Evolutionary conservation across 305 asterid genomes (phyloP), one percentile per base, ranked within the genome.

Genomic region (Fraxinus xanthoxyloides): DNA sequence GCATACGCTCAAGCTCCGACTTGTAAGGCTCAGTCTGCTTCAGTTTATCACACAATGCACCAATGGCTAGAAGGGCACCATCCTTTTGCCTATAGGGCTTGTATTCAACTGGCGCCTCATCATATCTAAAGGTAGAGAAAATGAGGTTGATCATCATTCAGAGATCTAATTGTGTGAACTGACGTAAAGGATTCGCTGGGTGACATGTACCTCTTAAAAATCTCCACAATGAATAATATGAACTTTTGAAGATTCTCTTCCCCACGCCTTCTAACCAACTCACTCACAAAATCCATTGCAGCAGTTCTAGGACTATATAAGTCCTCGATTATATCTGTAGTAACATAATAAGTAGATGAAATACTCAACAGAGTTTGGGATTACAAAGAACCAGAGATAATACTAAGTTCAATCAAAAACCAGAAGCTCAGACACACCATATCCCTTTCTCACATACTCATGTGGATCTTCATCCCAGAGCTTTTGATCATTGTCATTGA

Each of bases 401-500:
- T 17, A 21, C 2, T 75, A 32, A 59, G 43, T 77, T n/a, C 23
- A 70, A 59, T n/a, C 15, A n/a, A 46, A 76, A 61, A 74, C 59
- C 76, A 77, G 76, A 80, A 65, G 19, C 31, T 65, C 31, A 72
- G 76, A 85, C 93, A 79, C 85, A 97, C 99, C 99, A 79, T 95
- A 95, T 85, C 99, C 99, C 89, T 95, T 97, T 91, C 98, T 93
- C 85, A 95, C 98, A 86, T 97, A 97, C 87, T 97, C 99, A 51
- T 95, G 96, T 0, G 99, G 99, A 77, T 97, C 98, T 87, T 97
- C 98, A 76, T 97, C 94, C 99, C 99, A 95, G 63, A 97, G 97
- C 83, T 85, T 91, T 90, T 97, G 97, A 87, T 97, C 99, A 83
- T 90, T 92, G 90, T 95, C 97, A 78, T 82, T 97, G 85, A 97